Evolutionary conservation across 768 basidiomycete genomes (phyloP), one percentile per base, ranked within the genome.

Genomic region (Agaricus sinodeliciosus): DNA sequence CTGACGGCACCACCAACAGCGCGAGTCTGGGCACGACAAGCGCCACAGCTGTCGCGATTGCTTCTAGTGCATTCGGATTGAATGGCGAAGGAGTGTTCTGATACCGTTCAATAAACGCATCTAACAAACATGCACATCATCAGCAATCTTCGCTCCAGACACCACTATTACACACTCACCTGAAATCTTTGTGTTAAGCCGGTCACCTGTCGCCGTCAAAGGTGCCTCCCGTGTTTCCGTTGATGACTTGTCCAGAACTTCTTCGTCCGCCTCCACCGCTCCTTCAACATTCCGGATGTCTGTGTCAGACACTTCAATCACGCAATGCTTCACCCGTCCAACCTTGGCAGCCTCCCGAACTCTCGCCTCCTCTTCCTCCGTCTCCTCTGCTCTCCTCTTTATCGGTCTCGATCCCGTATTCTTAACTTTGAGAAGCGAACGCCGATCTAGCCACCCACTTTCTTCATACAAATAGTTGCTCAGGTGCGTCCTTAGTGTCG

Each of bases 21-120:
- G 80, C 88, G 11, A 79, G 60, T 37, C 75, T 73, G 36, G 85
- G 82, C 18, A 90, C 88, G 49, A 88, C 86, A 16, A 88, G 62
- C 15, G 87, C 88, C 63, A 90, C 85, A 3, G 75, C 73, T 9
- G 79, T 76, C 4, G 84, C 87, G 44, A 90, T 74, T 2, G 83
- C 82, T 62, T 90, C 88, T 58, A 90, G 61, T 28, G 73, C 67
- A 55, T 73, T 70, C 5, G 76, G 72, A 59, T 80, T 77, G 57
- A 85, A 77, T 13, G 79, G 77, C 35, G 82, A 78, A 36, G 74
- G 67, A 2, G 72, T 75, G 34, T 63, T 67, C 13, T 63, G 57
- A 60, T 77, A 69, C 59, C 26, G 44, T 45, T 60, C 47, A 52
- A 55, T 50, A 31, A 36, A 58, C 43, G 59, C 51, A 58, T 52